Evolutionary conservation across 2,329 filamentous ascomycete genomes (phyloP), one percentile per base, ranked within the genome.

Genomic region (Torrubiellomyces zombiae): DNA sequence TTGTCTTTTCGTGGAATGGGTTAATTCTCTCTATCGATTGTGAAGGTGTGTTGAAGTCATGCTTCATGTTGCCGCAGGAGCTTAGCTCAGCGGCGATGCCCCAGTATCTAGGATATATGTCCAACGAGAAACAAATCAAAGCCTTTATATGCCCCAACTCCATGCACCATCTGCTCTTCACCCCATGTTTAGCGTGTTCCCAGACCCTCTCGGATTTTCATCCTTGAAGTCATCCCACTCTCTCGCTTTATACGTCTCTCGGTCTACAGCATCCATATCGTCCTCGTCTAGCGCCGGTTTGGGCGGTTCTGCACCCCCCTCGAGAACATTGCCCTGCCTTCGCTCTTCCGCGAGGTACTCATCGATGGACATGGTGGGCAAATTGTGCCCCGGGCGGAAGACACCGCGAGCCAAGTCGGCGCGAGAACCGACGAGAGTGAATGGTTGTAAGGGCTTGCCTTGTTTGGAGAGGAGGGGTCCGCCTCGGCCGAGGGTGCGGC

Each of bases 361-460:
- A 39, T 98, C 89, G 32, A 98, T 94, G 2, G 72, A 80, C 89
- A 98, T 95, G 3, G 89, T 95, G 1, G 89, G 89, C 30, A 98
- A 56, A 51, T 81, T 94, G 47, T 98, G 89, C 6, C 89, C 82
- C 0, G 82, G 71, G 28, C 80, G 67, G 51, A 98, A 98, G 1
- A 98, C 86, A 3, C 77, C 77, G 30, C 74, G 63, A 31, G 74
- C 68, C 30, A 93, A 51, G 32, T 82, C 74, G 32, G 81, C 71
- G 18, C 89, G 67, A 36, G 64, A 75, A 30, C 76, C 75, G 4
- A 91, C 61, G 13, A 98, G 60, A 2, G 83, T 94, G 43, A 98
- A 95, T 1, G 86, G 86, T 38, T 85, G 72, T 38, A 95, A 59
- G 9, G 89, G 89, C 45, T 81, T 89, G 21, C 89, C 89, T 29